A percentile compares a stretch with the other conserved stretches of the same genome.
Conservation (phyloP, 2,329 filamentous ascomycete genomes). For the Dactylellina parvicollis region DNA sequence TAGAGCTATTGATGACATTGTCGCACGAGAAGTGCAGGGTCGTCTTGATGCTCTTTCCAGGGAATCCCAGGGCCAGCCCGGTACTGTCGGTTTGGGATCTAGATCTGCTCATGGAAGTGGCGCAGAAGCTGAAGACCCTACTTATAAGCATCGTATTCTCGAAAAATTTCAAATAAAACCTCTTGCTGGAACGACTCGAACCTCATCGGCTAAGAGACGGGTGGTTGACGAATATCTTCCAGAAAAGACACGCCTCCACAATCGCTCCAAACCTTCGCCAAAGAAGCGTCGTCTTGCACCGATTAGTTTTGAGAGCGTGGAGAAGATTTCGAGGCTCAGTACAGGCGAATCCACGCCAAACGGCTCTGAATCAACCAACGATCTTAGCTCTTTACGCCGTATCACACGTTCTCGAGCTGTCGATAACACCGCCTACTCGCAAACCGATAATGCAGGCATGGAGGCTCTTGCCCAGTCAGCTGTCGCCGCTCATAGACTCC, state of each 20-base stretch:
- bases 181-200: not conserved
- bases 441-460: not conserved
- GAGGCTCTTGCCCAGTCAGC: not conserved
- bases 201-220: conserved; percentile 2
- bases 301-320: conserved; percentile 19
- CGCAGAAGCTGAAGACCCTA: too few relatives aligned
- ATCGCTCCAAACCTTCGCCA: conserved; percentile 23
- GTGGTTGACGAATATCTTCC: conserved; percentile 7
- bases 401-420: conserved; percentile 11
- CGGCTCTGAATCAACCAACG: conserved; percentile 7
- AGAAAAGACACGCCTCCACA: conserved; percentile 29
- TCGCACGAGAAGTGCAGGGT: not conserved
- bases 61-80: too few relatives aligned
- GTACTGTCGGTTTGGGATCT: too few relatives aligned
- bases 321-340: not conserved
- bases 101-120: too few relatives aligned
- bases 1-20: not conserved
- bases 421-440: not conserved
- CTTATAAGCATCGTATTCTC: not conserved
- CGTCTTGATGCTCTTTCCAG: not conserved
- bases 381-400: not conserved
- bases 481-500: too few relatives aligned
- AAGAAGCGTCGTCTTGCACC: conserved; percentile 37
- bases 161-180: not conserved
- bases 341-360: conserved; percentile 7